Percentiles rank a stretch among this genome's conserved stretches.
These are phyloP conservation scores for Boechera retrofracta DNA, from an alignment of 345 rosid genomes.

Conservation along the genomic window DNA sequence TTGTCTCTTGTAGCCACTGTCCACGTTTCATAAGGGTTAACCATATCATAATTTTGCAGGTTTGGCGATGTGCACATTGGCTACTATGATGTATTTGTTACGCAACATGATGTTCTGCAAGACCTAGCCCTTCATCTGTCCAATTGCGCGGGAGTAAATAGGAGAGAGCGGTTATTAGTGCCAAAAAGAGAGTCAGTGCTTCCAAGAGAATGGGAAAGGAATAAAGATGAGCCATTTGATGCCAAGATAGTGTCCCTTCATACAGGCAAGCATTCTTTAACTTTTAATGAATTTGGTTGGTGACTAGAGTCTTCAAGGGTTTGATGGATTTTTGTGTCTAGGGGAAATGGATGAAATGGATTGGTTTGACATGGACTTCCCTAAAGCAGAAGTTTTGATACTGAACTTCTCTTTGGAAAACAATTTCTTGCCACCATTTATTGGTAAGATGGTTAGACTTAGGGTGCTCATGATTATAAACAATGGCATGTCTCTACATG, in stretches of 20 bases:
- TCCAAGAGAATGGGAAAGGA: conserved; percentile 85
- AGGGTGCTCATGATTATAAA: conserved; percentile 73
- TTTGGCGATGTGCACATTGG: conserved; percentile 65
- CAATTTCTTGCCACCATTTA: conserved; percentile 78
- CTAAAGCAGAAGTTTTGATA: conserved; percentile 80
- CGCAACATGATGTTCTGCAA: conserved; percentile 82
- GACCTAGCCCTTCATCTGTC: conserved; percentile 76
- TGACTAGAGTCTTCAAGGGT: neutral
- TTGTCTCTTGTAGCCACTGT: neutral
- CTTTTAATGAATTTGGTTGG: neutral
- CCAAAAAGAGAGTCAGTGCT: conserved; percentile 59
- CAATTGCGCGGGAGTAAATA: conserved; percentile 51
- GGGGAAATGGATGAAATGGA: conserved; percentile 85
- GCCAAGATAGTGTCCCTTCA: conserved; percentile 81
- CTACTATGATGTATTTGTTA: conserved; percentile 68
- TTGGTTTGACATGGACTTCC: conserved; percentile 79
- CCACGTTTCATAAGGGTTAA: neutral
- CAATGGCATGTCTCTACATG: conserved; percentile 53
- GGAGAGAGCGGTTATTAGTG: conserved; percentile 67
- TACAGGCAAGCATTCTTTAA: conserved; percentile 53
- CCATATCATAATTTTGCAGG: conserved; percentile 47
- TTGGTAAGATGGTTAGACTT: conserved; percentile 68
- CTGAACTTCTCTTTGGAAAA: conserved; percentile 64
- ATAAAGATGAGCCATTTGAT: conserved; percentile 55
- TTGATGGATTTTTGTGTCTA: conserved; percentile 19